These are phyloP conservation scores for Barnettozyma sp. DNA, from an alignment of 805 yeast genomes.

Conservation along the genomic window DNA sequence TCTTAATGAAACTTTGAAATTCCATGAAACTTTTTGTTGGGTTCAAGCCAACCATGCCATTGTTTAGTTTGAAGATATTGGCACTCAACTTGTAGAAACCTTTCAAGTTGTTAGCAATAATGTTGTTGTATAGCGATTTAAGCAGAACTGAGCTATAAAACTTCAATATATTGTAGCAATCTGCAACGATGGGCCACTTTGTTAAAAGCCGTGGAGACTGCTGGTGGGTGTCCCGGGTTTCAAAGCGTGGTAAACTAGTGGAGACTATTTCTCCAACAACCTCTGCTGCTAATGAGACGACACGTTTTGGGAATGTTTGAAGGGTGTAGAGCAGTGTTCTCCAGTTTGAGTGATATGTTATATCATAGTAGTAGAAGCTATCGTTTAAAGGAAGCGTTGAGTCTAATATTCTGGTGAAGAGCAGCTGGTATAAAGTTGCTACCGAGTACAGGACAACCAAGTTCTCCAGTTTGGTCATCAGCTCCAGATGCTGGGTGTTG, in stretches of 20 bases:
- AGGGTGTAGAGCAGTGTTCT: slow-evolving; percentile 31
- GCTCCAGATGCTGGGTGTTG: slow-evolving; percentile 13
- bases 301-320: slow-evolving; percentile 33
- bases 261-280: slow-evolving; percentile 25
- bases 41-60: slow-evolving; percentile 12
- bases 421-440: slow-evolving; percentile 29
- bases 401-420: slow-evolving; percentile 30
- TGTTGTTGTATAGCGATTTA: slow-evolving; percentile 15
- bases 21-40: slow-evolving; percentile 6
- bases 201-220: slow-evolving; percentile 5
- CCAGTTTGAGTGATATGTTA: slow-evolving; percentile 27
- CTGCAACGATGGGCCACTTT: slow-evolving; percentile 9
- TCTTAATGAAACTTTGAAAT: slow-evolving; percentile 20
- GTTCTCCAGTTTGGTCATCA: slow-evolving; percentile 22
- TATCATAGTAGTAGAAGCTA: slow-evolving; percentile 43
- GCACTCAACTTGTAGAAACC: slow-evolving; percentile 18
- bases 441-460: slow-evolving; percentile 28
- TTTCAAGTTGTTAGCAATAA: slow-evolving; percentile 16
- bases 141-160: slow-evolving; percentile 11
- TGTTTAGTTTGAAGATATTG: slow-evolving; percentile 25
- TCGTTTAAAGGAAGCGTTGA: slow-evolving; percentile 37
- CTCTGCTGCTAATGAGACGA: slow-evolving; percentile 10
- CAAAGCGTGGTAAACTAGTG: slow-evolving; percentile 11
- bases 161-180: slow-evolving; percentile 10
- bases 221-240: slow-evolving; percentile 9